Conservation (phyloP, 75 land plant genomes). For the Pinus taeda region DNA sequence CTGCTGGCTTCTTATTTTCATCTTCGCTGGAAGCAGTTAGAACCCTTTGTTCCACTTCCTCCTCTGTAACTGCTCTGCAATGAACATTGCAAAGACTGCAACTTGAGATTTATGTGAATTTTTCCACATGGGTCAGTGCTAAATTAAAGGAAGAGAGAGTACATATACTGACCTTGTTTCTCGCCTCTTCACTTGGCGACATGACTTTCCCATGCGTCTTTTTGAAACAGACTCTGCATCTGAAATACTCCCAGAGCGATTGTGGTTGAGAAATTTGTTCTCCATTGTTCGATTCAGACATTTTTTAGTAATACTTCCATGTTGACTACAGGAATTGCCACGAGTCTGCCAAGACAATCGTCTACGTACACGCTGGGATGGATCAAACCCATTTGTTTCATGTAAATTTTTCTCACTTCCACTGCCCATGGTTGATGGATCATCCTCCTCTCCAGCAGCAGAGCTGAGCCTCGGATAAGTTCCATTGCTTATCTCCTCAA, state of each 20-base stretch:
- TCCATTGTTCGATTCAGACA: neutral
- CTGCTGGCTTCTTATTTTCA: neutral
- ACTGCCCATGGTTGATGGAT: conserved; percentile 12
- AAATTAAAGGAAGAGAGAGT: neutral
- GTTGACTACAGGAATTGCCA: conserved; percentile 8
- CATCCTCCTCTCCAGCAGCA: conserved; percentile 16
- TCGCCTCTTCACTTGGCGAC: conserved; percentile 43
- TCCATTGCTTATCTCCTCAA: neutral
- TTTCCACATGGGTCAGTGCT: neutral
- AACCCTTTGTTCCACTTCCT: neutral
- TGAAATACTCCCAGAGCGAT: conserved; percentile 5
- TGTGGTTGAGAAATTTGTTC: neutral
- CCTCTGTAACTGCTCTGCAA: conserved; percentile 3
- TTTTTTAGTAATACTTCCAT: conserved; percentile 15
- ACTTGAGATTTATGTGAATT: neutral
- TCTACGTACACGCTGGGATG: conserved; percentile 17
- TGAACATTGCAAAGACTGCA: neutral
- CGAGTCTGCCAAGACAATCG: conserved; percentile 54
- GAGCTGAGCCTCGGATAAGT: neutral
- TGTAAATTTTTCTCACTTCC: conserved; percentile 34
- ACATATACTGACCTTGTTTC: conserved; percentile 31
- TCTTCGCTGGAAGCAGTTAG: conserved; percentile 3
- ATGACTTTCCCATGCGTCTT: conserved; percentile 53
- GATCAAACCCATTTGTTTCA: conserved; percentile 7
- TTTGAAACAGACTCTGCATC: conserved; percentile 37